Conservation (phyloP, 176 grass and related monocot species). For the Stipa capillata region DNA sequence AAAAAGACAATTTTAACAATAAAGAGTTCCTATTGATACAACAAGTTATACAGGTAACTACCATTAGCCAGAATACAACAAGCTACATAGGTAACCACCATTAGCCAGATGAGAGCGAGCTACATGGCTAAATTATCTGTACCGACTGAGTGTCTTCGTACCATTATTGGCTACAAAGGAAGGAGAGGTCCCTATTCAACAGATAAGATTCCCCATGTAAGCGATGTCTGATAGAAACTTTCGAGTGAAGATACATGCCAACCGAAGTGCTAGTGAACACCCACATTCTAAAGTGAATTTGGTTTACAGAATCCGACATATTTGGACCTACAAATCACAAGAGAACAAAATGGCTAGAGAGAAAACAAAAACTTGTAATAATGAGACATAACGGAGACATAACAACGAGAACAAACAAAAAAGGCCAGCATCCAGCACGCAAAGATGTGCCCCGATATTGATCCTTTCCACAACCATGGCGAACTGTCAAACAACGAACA, state of each 20-base stretch:
- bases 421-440: conserved; percentile 1
- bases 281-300: not conserved
- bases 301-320: no score
- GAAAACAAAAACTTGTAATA: not conserved
- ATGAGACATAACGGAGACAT: not conserved
- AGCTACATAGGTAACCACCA: not conserved
- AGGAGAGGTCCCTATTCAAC: conserved; percentile 1
- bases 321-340: not conserved
- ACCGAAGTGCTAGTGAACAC: not conserved
- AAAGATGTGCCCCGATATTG: not conserved
- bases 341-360: not conserved
- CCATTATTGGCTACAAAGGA: not conserved
- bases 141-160: not conserved
- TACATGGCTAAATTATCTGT: no score
- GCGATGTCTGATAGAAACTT: not conserved
- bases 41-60: not conserved
- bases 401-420: not conserved
- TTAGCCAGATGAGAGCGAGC: no score
- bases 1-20: not conserved
- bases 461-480: not conserved
- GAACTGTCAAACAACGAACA: not conserved
- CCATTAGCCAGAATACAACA: not conserved
- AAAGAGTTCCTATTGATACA: not conserved
- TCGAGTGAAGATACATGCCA: not conserved
- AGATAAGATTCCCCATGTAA: conserved; percentile 13